Evolutionary conservation across 352 stramenopile species (phyloP).

Genomic region (Phytophthora foliorum): DNA sequence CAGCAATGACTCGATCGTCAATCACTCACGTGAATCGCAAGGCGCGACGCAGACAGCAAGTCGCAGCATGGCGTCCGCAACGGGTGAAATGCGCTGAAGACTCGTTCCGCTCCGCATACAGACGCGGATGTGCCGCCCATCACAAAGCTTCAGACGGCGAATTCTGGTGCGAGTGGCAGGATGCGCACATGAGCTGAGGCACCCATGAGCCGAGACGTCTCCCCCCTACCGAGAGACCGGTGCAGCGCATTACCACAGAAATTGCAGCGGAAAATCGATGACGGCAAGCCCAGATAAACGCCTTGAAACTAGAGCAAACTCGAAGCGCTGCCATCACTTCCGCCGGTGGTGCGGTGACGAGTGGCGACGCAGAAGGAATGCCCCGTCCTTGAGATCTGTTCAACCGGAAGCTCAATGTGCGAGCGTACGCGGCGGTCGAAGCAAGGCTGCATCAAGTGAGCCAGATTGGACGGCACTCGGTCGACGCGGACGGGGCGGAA

Average conservation of each 20-base stretch:
- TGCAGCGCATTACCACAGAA: slow-evolving; percentile 1
- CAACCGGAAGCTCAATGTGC: slow-evolving; percentile 33
- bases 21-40: slow-evolving; percentile 15
- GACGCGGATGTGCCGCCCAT: slow-evolving; percentile 4
- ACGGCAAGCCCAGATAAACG: neutral
- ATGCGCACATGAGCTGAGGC: slow-evolving; percentile 19
- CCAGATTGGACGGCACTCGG: slow-evolving; percentile 19
- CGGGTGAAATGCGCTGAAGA: neutral
- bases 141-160: slow-evolving; percentile 5
- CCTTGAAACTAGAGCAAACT: neutral
- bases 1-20: neutral
- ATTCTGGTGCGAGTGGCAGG: slow-evolving; percentile 21
- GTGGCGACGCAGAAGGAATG: slow-evolving; percentile 10
- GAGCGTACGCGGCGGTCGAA: slow-evolving; percentile 30
- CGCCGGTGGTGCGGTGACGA: slow-evolving; percentile 15
- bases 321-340: slow-evolving; percentile 1
- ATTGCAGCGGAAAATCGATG: neutral
- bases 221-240: neutral
- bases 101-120: slow-evolving; percentile 9
- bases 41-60: neutral
- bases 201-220: slow-evolving; percentile 12
- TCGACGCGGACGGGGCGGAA: slow-evolving; percentile 18
- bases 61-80: neutral
- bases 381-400: slow-evolving; percentile 28
- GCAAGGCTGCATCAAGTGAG: slow-evolving; percentile 14